Percentiles rank a stretch among this genome's conserved stretches.
phyloP scores from a whole-genome alignment of 1,284 basidiomycete genomes.

The Rhodotorula sp. region DNA sequence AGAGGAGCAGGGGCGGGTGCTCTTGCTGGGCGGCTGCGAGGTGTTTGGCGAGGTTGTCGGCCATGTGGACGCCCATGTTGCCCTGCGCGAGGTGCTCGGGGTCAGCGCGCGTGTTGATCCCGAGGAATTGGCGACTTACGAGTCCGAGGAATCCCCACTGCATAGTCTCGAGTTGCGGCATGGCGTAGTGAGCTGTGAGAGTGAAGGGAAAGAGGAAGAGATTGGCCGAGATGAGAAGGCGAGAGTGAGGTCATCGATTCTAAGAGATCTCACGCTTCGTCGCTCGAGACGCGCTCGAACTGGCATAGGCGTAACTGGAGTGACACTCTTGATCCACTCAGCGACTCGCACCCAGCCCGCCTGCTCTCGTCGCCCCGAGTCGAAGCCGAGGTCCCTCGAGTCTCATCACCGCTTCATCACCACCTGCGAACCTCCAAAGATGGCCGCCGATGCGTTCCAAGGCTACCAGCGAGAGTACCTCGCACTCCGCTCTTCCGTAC shows the following conservation, averaged over 20 bases:
- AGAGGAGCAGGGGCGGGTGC: slow-evolving; percentile 53
- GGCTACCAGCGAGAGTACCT: slow-evolving; percentile 24
- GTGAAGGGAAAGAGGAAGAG: neutral
- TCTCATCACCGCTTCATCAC: neutral
- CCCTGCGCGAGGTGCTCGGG: slow-evolving; percentile 19
- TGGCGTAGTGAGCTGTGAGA: neutral
- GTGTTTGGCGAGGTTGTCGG: slow-evolving; percentile 66
- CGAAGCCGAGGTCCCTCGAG: neutral
- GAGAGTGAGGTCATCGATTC: neutral
- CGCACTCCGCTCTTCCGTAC: slow-evolving; percentile 8
- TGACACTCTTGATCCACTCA: too few relatives aligned
- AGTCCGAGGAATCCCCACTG: slow-evolving; percentile 37
- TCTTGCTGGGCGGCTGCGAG: slow-evolving; percentile 55
- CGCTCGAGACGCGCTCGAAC: too few relatives aligned
- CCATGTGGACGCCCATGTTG: slow-evolving; percentile 69
- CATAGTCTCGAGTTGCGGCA: neutral
- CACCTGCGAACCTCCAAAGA: neutral
- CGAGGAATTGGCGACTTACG: slow-evolving; percentile 10
- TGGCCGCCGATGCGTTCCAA: slow-evolving; percentile 12
- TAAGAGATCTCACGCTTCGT: too few relatives aligned
- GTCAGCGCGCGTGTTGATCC: too few relatives aligned
- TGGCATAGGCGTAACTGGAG: too few relatives aligned
- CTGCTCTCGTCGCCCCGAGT: neutral
- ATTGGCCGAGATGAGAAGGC: neutral
- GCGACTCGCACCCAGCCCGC: neutral